Base-by-base conservation (phyloP, 2,329 filamentous ascomycete species). In the Helotiales sp. region DNA sequence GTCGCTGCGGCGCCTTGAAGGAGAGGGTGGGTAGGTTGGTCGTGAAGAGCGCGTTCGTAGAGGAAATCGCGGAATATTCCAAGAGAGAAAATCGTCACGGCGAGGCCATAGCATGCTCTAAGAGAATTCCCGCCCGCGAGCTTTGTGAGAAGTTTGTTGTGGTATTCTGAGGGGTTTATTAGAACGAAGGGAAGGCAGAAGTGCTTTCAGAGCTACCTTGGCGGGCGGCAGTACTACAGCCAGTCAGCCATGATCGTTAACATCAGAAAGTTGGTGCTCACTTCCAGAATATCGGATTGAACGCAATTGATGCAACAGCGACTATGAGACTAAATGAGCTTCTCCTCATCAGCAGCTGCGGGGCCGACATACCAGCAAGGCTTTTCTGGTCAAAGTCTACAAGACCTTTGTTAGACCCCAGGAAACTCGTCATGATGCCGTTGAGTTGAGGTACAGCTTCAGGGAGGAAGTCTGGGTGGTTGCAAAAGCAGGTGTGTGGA, bases 251-350 rank as follows among this genome's bases (percentile, higher is more conserved):
- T n/a, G n/a, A n/a, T n/a, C n/a, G 10, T 58, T 7, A 22, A 12
- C 31, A 8, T 19, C 52, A 38, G 36, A 42, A 36, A 44, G 63
- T 59, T 51, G 44, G 60, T 53, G 82, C 90, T 80, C 82, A 96
- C 93, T 99, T 99, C 95, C 95, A 99, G 76, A 97, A 98, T n/a
- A 95, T 88, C 22, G 95, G 95, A 76, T 99, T 99, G 77, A 99
- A 98, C 49, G 88, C 82, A 76, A 99, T 96, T 53, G 90, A 84
- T 55, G 80, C 81, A 48, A 87, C 90, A 66, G 91, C 90, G 66
- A 95, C 93, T 96, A 65, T 34, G 42, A 30, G 34, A 57, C 40
- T 57, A 24, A n/a, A 52, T 63, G 61, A 69, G 66, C 61, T 54
- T 63, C 62, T 48, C 29, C 36, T 40, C 59, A 46, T 53, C 29